phyloP scores from a whole-genome alignment of 306 rosid genomes.

The Glycyrrhiza uralensis region DNA sequence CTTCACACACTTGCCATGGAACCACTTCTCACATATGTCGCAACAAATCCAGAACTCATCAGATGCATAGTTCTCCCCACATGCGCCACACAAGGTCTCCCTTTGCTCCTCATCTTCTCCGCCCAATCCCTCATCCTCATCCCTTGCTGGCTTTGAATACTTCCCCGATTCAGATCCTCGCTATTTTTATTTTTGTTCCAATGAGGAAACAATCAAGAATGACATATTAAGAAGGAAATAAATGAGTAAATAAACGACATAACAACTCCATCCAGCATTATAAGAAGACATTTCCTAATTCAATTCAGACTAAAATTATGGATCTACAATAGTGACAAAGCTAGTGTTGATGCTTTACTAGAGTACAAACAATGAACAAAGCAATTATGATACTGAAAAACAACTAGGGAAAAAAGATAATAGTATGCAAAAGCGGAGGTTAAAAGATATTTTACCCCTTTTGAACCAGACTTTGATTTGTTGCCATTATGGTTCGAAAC shows the following conservation, averaged over 20 bases:
- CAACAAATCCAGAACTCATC: conserved; percentile 50
- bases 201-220: conserved; percentile 4
- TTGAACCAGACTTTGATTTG: conserved; percentile 62
- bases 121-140: conserved; percentile 39
- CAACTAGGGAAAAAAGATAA: not conserved
- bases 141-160: conserved; percentile 37
- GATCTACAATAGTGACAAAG: not conserved
- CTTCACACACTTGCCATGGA: conserved; percentile 47
- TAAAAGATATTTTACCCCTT: conserved; percentile 48
- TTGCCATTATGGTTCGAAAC: conserved; percentile 50
- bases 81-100: conserved; percentile 36
- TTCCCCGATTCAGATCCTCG: conserved; percentile 45
- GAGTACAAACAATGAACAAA: not conserved
- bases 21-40: conserved; percentile 58
- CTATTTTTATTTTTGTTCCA: conserved; percentile 29
- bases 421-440: not conserved
- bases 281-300: conserved; percentile 1
- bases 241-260: not conserved
- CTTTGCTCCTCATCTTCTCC: conserved; percentile 46
- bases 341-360: not conserved
- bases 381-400: not conserved
- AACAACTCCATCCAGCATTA: not conserved
- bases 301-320: not conserved
- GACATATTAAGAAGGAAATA: not conserved
- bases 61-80: conserved; percentile 35